These are phyloP conservation scores for Trichoderma citrinoviride DNA, from an alignment of 2,329 filamentous ascomycete species.

Conservation along the genomic window DNA sequence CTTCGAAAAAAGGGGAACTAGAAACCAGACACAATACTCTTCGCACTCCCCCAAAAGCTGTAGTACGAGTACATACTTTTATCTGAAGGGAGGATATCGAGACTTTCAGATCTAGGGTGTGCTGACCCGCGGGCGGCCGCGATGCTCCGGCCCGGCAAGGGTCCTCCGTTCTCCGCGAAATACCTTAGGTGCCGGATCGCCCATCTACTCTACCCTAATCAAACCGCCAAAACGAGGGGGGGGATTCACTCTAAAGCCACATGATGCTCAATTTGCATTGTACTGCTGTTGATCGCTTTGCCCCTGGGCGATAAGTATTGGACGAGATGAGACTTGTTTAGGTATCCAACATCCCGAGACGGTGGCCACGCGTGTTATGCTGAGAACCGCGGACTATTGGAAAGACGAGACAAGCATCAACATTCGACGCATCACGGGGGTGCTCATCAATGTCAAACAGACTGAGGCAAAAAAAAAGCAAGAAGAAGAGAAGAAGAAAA, in stretches of 20 bases:
- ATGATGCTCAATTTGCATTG: not conserved
- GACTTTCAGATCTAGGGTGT: not conserved
- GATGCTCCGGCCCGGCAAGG: not conserved
- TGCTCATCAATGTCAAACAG: not conserved
- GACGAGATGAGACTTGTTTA: constrained; percentile 9
- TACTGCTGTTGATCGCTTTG: not conserved
- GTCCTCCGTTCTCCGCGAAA: not conserved
- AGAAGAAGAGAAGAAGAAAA: too few species aligned
- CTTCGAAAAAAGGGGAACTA: too few species aligned
- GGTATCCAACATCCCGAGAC: constrained; percentile 12
- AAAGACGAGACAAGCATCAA: not conserved
- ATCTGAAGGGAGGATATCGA: not conserved
- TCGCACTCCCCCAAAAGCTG: not conserved
- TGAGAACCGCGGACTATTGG: not conserved
- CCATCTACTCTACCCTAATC: not conserved
- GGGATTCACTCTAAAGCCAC: not conserved
- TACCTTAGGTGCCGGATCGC: not conserved
- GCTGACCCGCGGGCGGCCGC: not conserved
- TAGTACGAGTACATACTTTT: too few species aligned
- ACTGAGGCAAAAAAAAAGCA: not conserved
- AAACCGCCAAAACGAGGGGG: not conserved
- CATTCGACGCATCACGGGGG: not conserved
- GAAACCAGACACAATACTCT: too few species aligned
- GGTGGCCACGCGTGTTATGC: not conserved
- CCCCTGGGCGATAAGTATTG: not conserved